A percentile compares a stretch with the other conserved stretches of the same genome.
phyloP scores from a whole-genome alignment of 257 asterid genomes.

The Fraxinus quadrangulata region DNA sequence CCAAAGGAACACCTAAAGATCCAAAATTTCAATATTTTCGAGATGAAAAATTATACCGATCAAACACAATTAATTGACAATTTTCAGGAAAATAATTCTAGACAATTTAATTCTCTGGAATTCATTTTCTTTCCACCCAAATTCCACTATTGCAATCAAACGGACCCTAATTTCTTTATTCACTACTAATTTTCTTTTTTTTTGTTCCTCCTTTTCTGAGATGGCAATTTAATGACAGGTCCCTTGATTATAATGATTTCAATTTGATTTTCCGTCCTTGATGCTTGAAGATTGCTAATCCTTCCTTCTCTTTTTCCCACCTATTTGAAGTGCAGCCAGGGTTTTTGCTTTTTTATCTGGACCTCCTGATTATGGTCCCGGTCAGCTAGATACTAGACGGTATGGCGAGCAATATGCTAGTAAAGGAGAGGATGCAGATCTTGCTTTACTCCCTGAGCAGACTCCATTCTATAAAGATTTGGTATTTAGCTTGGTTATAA shows the following conservation, averaged over 20 bases:
- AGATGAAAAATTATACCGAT: too few species aligned
- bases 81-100: too few species aligned
- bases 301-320: constrained; percentile 25
- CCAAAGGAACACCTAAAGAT: too few species aligned
- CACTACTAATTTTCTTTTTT: neutral
- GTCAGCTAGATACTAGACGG: constrained; percentile 93
- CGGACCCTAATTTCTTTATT: too few species aligned
- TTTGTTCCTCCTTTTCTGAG: constrained; percentile 15
- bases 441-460: constrained; percentile 97
- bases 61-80: too few species aligned
- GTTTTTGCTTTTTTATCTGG: constrained; percentile 94
- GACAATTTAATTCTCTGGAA: too few species aligned
- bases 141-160: too few species aligned
- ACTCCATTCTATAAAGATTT: constrained; percentile 93
- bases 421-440: constrained; percentile 98
- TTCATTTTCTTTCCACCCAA: too few species aligned
- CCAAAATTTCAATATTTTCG: too few species aligned
- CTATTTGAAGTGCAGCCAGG: constrained; percentile 74
- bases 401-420: constrained; percentile 99
- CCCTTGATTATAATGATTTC: constrained; percentile 8
- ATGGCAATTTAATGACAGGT: constrained; percentile 4
- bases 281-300: constrained; percentile 31
- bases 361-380: constrained; percentile 96
- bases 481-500: constrained; percentile 51
- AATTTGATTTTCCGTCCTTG: constrained; percentile 25